Evolutionary conservation across 2,329 filamentous ascomycete species (phyloP), one percentile per base, ranked within the genome.

Genomic region (Penicillium sp.): DNA sequence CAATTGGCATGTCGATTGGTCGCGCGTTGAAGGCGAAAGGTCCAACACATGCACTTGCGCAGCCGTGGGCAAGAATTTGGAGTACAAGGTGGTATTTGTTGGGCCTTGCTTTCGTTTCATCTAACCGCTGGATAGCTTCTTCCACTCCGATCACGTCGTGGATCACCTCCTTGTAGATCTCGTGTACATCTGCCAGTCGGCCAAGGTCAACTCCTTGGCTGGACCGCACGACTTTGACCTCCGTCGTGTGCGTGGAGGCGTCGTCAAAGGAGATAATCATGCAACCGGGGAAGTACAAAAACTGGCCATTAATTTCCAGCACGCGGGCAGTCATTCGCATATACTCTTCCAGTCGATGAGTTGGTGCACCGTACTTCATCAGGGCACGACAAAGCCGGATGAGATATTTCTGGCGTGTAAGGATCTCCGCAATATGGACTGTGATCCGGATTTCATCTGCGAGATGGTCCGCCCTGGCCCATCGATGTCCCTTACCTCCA

Each of bases 211-310:
- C 73, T 1, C 73, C 76, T 56, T 79, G 76, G 1, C 65, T 66
- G 9, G 75, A 72, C 1, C 75, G 72, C 6, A 80, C 71, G 5
- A 80, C 68, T 53, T 78, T 78, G 29, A 80, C 74, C 56, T 80
- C 75, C 0, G 78, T 77, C 8, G 77, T 80, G 35, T 79, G 75
- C 1, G 78, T 79, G 6, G 73, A 65, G 10, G 71, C 57, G 51
- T 80, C 78, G 52, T 86, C 92, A 68, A 97, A 96, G 5, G 91
- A 93, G 69, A 96, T 89, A 55, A 97, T 90, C 93, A 97, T 97
- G 69, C 90, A 96, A 0, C 90, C 90, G 0, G 93, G 92, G 29
- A 96, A 85, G 70, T 96, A 97, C 22, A 96, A 78, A 65, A 95
- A 96, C 67, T 96, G 91, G 6, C 89, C 89, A 63, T 96, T 90